Evolutionary conservation across 805 yeast genomes (phyloP), one percentile per base, ranked within the genome.

Genomic region (Clavispora asparagi): DNA sequence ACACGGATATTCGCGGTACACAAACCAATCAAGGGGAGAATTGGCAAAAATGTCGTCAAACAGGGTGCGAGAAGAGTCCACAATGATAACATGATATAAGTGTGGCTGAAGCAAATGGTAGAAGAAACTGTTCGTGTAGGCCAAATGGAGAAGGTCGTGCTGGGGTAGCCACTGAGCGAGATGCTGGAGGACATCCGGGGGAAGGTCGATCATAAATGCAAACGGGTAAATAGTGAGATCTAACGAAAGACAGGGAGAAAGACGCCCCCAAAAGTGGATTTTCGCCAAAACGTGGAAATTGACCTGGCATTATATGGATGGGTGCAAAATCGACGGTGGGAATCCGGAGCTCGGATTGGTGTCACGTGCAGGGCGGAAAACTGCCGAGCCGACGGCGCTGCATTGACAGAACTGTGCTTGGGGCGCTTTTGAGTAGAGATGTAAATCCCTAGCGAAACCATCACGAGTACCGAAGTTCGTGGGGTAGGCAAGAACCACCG

Each of bases 321-420:
- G 56, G 53, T 52, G 56, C 56, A 54, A 53, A 54, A 36, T 39
- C 43, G 36, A 26, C 12, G 47, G 41, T 49, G 43, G 50, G 41
- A 46, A 51, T 49, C 54, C 56, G 54, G 54, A 44, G 50, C 32
- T 52, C 56, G 56, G 56, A 48, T 35, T 16, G 33, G 7, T 37
- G 28, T 35, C 28, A 36, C 39, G 39, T 23, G 39, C 10, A n/a
- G n/a, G n/a, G 32, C 13, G 41, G 32, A 38, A 16, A 17, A n/a
- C n/a, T 35, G 40, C 17, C 30, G 40, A 11, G 12, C 7, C 29
- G n/a, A n/a, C n/a, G 9, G 12, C 6, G 9, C 12, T 27, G 29
- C 12, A 3, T 27, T 7, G 29, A 27, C 29, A 27, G 7, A 2
- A 27, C 23, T 19, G 23, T 19, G 23, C 5, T 19, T 19, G 23